Evolutionary conservation across 2,329 filamentous ascomycete species (phyloP), one percentile per base, ranked within the genome.

Genomic region (Orbilia brochopaga): DNA sequence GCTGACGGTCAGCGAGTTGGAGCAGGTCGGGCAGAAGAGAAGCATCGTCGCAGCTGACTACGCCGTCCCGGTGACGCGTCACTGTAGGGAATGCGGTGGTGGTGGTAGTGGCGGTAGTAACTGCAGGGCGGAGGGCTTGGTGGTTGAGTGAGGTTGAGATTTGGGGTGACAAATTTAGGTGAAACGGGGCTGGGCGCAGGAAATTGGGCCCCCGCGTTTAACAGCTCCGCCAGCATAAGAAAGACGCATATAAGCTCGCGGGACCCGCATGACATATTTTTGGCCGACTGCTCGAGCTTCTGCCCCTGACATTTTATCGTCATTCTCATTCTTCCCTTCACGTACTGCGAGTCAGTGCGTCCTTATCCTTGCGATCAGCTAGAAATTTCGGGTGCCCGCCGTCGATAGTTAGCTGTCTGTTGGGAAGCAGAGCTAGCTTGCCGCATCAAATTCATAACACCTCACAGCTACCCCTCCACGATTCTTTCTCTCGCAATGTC

Each of bases 1-100:
- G 53, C 52, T 63, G 40, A 93, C 88, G 77, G 89, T 91, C 78
- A 94, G 86, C 80, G 91, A 87, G 82, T 93, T 94, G 80, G 87
- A 87, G 83, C 90, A 94, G 79, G 86, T 86, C 56, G 90, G 90
- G 80, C 90, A 94, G 85, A 93, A 77, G 27, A 77, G 73, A 2
- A 77, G 70, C 76, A 77, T 77, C 56, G 50, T 52, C 37, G 35
- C 15, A 15, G 30, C 13, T n/a, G n/a, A n/a, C n/a, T n/a, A n/a
- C n/a, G n/a, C n/a, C n/a, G n/a, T n/a, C n/a, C n/a, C n/a, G 37
- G 13, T 42, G 37, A 40, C 52, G 52, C n/a, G 27, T 42, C 11
- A 13, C 27, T 37, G 51, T 15, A 50, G 23, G 42, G 52, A 54
- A 32, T 15, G 8, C 13, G 23, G 11, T 51, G n/a, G 35, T 19